Evolutionary conservation across 257 asterid genomes (phyloP), one percentile per base, ranked within the genome.

Genomic region (Solanum tarijense): DNA sequence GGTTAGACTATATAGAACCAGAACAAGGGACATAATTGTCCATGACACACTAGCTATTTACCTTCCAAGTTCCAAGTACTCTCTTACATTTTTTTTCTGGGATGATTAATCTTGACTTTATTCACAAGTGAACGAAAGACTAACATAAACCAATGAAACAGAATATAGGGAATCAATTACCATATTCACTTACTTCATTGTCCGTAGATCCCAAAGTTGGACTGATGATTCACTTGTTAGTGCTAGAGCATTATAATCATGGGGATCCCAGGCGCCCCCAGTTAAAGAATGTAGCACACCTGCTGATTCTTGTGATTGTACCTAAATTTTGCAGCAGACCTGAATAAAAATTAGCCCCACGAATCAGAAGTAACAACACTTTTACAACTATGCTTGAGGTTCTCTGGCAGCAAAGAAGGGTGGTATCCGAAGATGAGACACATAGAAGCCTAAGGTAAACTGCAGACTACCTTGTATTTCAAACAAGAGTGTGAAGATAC

Each of bases 261-360:
- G 98, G 43, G 99, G 98, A 93, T 96, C 99, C 99, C 99, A 96
- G 69, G 98, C 97, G 87, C 99, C 98, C 31, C 99, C 95, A 87
- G 97, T 94, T 93, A 96, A 90, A 88, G 87, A 88, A 83, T 94
- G 96, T 86, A 91, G 96, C 93, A 93, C 89, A 86, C 98, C 98
- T 60, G 96, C 96, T 66, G 99, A 94, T 93, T 93, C 96, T 92
- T 93, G 94, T 78, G 98, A 91, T 89, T 93, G 99, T 89, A 96
- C 98, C 99, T 96, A 92, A 90, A 94, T 92, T 91, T 90, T 89
- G 92, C 71, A 93, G 89, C 91, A 93, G 91, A 88, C 86, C 93
- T 90, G 92, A 93, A 94, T 92, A 90, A 93, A 90, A 83, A 91
- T 91, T 89, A 92, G 90, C 91, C 86, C 89, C 88, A 87, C 89